Evolutionary conservation across 805 yeast species (phyloP), one percentile per base, ranked within the genome.

Genomic region (Cyberlindnera xishuangbannaensis): DNA sequence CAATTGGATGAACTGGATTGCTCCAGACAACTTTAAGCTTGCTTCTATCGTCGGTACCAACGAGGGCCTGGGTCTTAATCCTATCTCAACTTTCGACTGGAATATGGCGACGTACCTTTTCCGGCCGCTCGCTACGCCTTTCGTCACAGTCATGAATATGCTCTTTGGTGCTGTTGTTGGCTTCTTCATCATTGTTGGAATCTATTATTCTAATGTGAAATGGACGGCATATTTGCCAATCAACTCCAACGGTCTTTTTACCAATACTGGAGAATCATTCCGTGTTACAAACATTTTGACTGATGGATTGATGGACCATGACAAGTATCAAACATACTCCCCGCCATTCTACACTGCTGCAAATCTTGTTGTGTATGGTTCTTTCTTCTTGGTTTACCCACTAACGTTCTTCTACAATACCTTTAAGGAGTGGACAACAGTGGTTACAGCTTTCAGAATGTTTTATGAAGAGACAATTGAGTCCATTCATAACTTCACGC

Each of bases 311-410:
- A 16, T 36, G 13, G 39, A 36, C 27, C 24, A 29, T 17, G 67
- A 67, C 41, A 20, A 20, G 12, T 77, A 76, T 50, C 59, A 62
- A 36, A 42, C 55, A 13, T 70, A 75, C 40, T 80, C 83, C 1
- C 80, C 83, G 7, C 85, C 86, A 8, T 78, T 71, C 55, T 76
- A 74, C 49, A 53, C 76, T 18, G 83, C 85, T 4, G 84, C 78
- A 3, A 72, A 73, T 48, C 57, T 77, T 39, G 73, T 78, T 10
- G 53, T 65, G 15, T 77, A 76, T 47, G 81, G 83, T 15, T 70
- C 76, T 1, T 67, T 64, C 49, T 62, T 63, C 25, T 34, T 40
- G 5, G 27, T 45, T 12, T 73, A 73, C 43, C 78, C 82, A 4
- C 70, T 75, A 44, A 64, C 71, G 6, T 65, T 76, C 23, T 44